These are phyloP conservation scores for Cladochytrium replicatum DNA, from an alignment of 192 early-diverging fungal species.

Conservation along the genomic window DNA sequence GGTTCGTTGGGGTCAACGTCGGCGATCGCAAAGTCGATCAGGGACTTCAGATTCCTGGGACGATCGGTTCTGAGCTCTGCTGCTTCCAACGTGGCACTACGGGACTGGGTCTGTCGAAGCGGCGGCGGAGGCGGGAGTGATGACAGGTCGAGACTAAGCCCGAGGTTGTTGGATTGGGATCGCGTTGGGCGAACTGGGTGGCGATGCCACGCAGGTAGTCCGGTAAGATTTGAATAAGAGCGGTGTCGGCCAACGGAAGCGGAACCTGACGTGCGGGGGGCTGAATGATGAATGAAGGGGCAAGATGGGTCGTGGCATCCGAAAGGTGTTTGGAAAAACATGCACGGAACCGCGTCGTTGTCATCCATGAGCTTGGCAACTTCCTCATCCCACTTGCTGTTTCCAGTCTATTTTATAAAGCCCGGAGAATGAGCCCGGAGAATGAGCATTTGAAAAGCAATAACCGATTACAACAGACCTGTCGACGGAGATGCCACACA, in stretches of 20 bases:
- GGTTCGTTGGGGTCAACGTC: background rate
- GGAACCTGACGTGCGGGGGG: no score
- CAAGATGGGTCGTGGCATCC: background rate
- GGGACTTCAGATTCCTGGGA: background rate
- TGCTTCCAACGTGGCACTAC: background rate
- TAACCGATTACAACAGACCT: background rate
- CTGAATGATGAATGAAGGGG: background rate
- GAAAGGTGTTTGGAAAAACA: no score
- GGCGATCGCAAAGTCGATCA: no score
- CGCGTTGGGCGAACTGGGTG: no score
- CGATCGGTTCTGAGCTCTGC: background rate
- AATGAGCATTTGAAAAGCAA: background rate
- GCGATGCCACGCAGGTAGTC: no score
- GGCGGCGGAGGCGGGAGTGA: background rate
- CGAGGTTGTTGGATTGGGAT: background rate
- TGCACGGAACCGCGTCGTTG: background rate
- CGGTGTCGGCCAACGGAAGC: no score
- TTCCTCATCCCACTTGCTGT: background rate
- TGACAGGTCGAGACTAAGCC: background rate
- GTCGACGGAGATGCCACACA: background rate
- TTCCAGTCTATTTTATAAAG: background rate
- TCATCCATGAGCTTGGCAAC: background rate
- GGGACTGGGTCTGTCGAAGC: background rate
- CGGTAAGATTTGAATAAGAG: no score
- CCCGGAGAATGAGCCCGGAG: background rate